phyloP scores from a whole-genome alignment of 2,329 filamentous ascomycete genomes.

The Penicillium janthinellum region DNA sequence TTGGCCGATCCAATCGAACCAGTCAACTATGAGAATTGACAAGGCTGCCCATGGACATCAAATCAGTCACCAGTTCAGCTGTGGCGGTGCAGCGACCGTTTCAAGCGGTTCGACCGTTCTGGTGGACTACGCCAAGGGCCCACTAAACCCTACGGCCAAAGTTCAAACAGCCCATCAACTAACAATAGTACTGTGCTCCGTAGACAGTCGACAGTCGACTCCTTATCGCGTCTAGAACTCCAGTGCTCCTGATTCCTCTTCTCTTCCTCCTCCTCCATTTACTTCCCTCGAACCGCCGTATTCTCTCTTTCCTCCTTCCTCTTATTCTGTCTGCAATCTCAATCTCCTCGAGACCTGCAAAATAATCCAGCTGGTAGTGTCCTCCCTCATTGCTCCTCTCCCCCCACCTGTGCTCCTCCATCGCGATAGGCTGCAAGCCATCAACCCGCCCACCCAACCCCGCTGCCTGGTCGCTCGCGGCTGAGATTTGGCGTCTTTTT shows the following conservation, averaged over 20 bases:
- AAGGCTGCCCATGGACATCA: background rate
- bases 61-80: slow-evolving; percentile 4
- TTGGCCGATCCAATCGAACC: background rate
- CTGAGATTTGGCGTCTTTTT: slow-evolving; percentile 10
- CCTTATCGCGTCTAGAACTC: slow-evolving; percentile 27
- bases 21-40: background rate
- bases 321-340: background rate
- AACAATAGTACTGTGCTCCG: no score
- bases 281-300: background rate
- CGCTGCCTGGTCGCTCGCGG: slow-evolving; percentile 11
- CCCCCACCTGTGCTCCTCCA: background rate
- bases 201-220: background rate
- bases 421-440: slow-evolving; percentile 6
- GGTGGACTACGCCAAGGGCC: slow-evolving; percentile 13
- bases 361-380: background rate
- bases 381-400: background rate
- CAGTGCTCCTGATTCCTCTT: background rate
- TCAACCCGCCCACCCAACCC: slow-evolving; percentile 9
- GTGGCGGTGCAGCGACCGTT: slow-evolving; percentile 23
- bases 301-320: background rate
- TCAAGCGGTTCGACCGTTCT: no score
- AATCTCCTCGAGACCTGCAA: background rate
- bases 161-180: background rate
- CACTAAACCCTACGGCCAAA: slow-evolving; percentile 26
- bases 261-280: background rate